phyloP scores from a whole-genome alignment of 1,139 yeast species.

The Arxiozyma heterogenica region DNA sequence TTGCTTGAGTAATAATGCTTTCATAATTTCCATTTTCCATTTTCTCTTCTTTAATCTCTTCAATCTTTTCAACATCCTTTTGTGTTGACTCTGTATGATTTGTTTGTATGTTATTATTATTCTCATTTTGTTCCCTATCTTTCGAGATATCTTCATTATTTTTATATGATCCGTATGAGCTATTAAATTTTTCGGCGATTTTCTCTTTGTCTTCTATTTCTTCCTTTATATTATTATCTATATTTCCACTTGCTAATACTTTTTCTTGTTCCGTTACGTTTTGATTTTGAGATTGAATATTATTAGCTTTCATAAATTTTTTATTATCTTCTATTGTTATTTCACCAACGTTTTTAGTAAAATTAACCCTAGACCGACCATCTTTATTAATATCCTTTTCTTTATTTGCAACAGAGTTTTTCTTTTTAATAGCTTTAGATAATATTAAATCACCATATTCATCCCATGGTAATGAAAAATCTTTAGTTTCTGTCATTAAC shows the following conservation, averaged over 20 bases:
- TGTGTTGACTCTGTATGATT: background rate
- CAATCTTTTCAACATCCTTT: background rate
- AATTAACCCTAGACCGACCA: background rate
- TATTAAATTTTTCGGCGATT: background rate
- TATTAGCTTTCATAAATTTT: too few species aligned
- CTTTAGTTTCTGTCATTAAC: constrained; percentile 19
- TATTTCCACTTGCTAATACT: background rate
- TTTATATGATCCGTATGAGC: background rate
- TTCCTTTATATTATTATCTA: background rate
- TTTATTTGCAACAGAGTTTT: background rate
- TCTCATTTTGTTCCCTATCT: background rate
- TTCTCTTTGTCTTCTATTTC: background rate
- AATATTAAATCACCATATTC: constrained; percentile 38
- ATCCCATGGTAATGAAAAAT: constrained; percentile 38
- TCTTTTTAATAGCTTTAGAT: constrained; percentile 28
- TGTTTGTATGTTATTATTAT: background rate
- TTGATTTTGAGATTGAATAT: background rate
- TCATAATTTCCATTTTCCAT: background rate
- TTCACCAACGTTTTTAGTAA: background rate
- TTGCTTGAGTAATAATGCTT: background rate
- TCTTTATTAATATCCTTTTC: background rate
- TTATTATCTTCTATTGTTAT: too few species aligned
- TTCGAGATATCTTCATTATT: background rate
- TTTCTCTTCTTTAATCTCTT: background rate
- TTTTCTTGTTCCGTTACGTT: background rate